A percentile compares a stretch with the other conserved stretches of the same genome.
These are phyloP conservation scores for Karstenula rhodostoma DNA, from an alignment of 2,329 filamentous ascomycete species.

Conservation along the genomic window DNA sequence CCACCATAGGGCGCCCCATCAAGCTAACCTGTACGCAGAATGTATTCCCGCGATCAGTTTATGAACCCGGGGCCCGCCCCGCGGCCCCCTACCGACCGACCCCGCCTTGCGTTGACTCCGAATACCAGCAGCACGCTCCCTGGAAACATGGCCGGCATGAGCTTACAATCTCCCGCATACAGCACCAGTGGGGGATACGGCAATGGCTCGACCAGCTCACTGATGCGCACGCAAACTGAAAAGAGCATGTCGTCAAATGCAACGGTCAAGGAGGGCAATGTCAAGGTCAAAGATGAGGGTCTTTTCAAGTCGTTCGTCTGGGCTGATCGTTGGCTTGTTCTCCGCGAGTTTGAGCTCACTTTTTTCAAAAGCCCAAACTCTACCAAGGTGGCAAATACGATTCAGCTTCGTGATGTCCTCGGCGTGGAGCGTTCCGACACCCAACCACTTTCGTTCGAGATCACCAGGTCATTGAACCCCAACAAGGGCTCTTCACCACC, in stretches of 20 bases:
- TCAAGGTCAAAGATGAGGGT: conserved; percentile 89
- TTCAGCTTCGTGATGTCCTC: conserved; percentile 85
- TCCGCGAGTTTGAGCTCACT: conserved; percentile 91
- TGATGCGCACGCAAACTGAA: conserved; percentile 53
- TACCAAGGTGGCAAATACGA: conserved; percentile 81
- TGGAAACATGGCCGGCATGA: conserved; percentile 81
- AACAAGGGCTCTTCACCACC: conserved; percentile 69
- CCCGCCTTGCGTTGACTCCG: conserved; percentile 81
- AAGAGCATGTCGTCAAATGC: conserved; percentile 44
- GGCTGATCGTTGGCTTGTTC: conserved; percentile 91
- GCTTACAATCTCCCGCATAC: conserved; percentile 68
- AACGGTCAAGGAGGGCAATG: conserved; percentile 71
- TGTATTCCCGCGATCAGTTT: conserved; percentile 74
- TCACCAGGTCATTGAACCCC: conserved; percentile 75
- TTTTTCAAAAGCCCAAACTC: conserved; percentile 92
- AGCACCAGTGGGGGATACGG: conserved; percentile 21
- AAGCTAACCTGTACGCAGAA: conserved; percentile 49
- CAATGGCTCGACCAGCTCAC: conserved; percentile 48
- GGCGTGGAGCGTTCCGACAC: conserved; percentile 91
- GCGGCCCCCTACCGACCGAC: conserved; percentile 83
- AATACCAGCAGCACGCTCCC: conserved; percentile 71
- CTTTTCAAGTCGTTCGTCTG: conserved; percentile 81
- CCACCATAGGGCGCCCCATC: conserved; percentile 1
- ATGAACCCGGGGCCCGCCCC: conserved; percentile 98
- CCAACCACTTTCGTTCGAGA: conserved; percentile 91